Conservation (phyloP, 2,329 filamentous ascomycete species). For the Volutella citrinella region DNA sequence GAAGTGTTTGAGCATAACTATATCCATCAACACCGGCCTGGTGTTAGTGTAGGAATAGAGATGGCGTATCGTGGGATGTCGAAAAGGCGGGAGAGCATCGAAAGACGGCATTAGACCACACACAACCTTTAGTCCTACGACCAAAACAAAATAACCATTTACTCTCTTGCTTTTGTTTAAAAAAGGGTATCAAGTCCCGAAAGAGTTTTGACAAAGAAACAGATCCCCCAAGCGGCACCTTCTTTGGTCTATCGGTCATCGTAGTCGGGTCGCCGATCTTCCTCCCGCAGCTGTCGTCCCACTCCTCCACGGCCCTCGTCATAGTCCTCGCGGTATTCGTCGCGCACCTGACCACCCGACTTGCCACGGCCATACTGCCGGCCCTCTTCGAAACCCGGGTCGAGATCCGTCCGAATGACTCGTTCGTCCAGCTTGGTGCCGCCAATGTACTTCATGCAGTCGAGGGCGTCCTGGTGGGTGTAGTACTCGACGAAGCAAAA, state of each 20-base stretch:
- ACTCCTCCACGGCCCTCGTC: constrained; percentile 92
- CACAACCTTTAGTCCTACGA: no score
- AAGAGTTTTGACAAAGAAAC: no score
- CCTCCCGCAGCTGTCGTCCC: constrained; percentile 69
- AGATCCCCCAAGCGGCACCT: constrained; percentile 3
- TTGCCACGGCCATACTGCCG: constrained; percentile 94
- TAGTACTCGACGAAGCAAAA: constrained; percentile 99
- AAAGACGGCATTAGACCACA: no score
- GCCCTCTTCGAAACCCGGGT: constrained; percentile 94
- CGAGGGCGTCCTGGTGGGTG: constrained; percentile 92
- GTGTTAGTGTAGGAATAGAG: constrained; percentile 22
- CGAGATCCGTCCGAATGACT: constrained; percentile 90
- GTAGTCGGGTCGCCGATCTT: constrained; percentile 42
- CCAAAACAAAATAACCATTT: no score
- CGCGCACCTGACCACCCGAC: constrained; percentile 92
- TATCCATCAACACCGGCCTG: constrained; percentile 5
- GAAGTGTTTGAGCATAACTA: constrained; percentile 7
- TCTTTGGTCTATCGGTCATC: constrained; percentile 32
- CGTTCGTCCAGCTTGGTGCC: constrained; percentile 98
- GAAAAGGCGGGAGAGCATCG: not conserved
- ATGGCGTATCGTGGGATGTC: constrained; percentile 6
- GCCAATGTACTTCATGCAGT: constrained; percentile 98
- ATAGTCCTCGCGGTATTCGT: constrained; percentile 96
- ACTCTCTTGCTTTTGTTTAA: constrained; percentile 9
- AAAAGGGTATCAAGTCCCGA: constrained; percentile 25